Evolutionary conservation across 139 green algal genomes (phyloP), one percentile per base, ranked within the genome.

Genomic region (Chlorella sp.): DNA sequence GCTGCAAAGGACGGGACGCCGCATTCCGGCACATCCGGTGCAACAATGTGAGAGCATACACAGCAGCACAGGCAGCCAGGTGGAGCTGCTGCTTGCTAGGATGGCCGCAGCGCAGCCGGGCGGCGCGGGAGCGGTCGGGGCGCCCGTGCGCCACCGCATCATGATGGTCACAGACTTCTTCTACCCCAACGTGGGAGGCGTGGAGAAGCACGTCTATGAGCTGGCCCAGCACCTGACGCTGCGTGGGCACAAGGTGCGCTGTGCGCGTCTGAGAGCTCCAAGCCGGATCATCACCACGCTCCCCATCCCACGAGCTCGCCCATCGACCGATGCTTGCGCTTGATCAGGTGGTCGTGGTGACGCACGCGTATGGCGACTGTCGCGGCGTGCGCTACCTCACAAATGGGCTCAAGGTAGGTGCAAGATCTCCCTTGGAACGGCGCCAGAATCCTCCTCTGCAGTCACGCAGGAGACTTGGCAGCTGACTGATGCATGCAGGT

Each of bases 91-190:
- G n/a, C n/a, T n/a, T n/a, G n/a, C n/a, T n/a, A n/a, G n/a, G n/a
- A n/a, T n/a, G n/a, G n/a, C n/a, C n/a, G n/a, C n/a, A n/a, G 10
- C 17, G 42, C 42, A 55, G 42, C 42, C 17, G 42, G 42, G 42
- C 42, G 17, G 42, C 42, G 42, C n/a, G n/a, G n/a, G n/a, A n/a
- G n/a, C n/a, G n/a, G n/a, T n/a, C n/a, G n/a, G n/a, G n/a, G n/a
- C n/a, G n/a, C n/a, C n/a, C n/a, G 51, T 62, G n/a, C n/a, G n/a
- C 42, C 42, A 55, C 17, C 62, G 76, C 36, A 76, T 96, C 27
- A 63, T 95, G 26, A 94, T 98, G 88, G 92, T 97, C n/a, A 92
- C 76, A 32, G 95, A 99, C 70, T 99, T 98, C 76, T 98, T 99
- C 81, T 96, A 94, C 55, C 95, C 95, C 14, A 96, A 94, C 69